phyloP scores from a whole-genome alignment of 78 protist species.

The Chrysochromulina parva region DNA sequence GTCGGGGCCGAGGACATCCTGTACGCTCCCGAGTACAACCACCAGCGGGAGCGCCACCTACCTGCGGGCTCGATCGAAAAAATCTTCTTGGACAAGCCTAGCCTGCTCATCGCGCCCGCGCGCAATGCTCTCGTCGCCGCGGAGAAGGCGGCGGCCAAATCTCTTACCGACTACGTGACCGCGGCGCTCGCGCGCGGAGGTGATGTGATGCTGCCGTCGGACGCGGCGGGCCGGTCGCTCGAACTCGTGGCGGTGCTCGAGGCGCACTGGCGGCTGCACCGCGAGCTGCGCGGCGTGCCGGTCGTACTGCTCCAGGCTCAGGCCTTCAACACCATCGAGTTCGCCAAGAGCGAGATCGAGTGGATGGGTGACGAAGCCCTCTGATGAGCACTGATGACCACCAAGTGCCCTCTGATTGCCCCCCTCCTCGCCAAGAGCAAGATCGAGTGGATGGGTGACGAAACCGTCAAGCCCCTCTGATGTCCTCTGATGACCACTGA shows the following conservation, averaged over 20 bases:
- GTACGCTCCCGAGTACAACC: constrained; percentile 87
- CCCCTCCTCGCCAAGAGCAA: background rate
- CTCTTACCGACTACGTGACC: background rate
- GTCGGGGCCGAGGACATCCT: constrained; percentile 84
- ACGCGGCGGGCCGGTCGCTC: constrained; percentile 73
- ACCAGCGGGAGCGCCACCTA: constrained; percentile 79
- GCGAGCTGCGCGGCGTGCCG: constrained; percentile 27
- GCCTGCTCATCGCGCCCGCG: constrained; percentile 73
- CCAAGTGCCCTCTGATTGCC: too few relatives aligned
- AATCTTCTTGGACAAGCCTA: constrained; percentile 60
- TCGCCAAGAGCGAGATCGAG: constrained; percentile 68
- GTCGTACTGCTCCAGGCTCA: constrained; percentile 51
- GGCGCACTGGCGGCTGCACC: constrained; percentile 53
- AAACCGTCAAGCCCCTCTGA: background rate
- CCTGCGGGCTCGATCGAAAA: constrained; percentile 34
- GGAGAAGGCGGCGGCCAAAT: constrained; percentile 25
- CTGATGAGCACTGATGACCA: too few relatives aligned
- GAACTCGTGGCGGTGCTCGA: constrained; percentile 71
- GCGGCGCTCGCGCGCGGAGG: constrained; percentile 72
- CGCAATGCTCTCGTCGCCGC: background rate
- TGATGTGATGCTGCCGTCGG: constrained; percentile 77
- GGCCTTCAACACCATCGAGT: constrained; percentile 58
- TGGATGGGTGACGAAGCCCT: constrained; percentile 72
- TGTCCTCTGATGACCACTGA: too few relatives aligned
- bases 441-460: constrained; percentile 80